Evolutionary conservation across 192 early-diverging fungal species (phyloP).

Genomic region (Coemansia asiatica): DNA sequence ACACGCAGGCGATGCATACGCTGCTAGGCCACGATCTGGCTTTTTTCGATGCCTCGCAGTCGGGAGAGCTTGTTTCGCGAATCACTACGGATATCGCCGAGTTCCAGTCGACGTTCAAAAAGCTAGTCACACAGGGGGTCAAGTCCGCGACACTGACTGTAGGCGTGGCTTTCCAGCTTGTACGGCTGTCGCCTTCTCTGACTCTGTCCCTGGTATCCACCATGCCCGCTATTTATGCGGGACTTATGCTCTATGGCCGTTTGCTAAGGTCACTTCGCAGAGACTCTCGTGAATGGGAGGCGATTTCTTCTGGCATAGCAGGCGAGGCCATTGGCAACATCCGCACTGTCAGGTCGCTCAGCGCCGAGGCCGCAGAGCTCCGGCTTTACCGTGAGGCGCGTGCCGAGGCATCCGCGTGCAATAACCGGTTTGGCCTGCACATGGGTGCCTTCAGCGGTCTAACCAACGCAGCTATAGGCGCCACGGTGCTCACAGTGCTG

Average conservation of each 20-base stretch:
- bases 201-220: slow-evolving; percentile 57
- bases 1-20: slow-evolving; percentile 50
- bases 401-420: slow-evolving; percentile 34
- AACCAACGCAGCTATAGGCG: slow-evolving; percentile 60
- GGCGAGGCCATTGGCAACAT: slow-evolving; percentile 61
- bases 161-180: slow-evolving; percentile 59
- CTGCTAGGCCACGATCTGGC: slow-evolving; percentile 63
- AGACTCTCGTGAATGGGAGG: slow-evolving; percentile 49
- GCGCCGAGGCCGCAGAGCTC: slow-evolving; percentile 59
- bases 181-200: slow-evolving; percentile 57
- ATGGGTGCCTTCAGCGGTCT: slow-evolving; percentile 66
- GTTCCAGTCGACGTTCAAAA: slow-evolving; percentile 64
- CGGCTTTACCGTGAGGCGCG: slow-evolving; percentile 52
- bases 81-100: slow-evolving; percentile 60
- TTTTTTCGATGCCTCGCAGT: slow-evolving; percentile 61
- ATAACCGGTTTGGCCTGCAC: slow-evolving; percentile 58
- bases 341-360: slow-evolving; percentile 63
- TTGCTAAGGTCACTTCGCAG: slow-evolving; percentile 57
- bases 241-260: slow-evolving; percentile 58
- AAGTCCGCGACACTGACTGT: slow-evolving; percentile 57
- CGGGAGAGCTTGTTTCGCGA: slow-evolving; percentile 58
- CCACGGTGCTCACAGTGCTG: slow-evolving; percentile 60
- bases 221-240: slow-evolving; percentile 56
- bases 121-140: slow-evolving; percentile 62
- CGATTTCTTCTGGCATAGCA: slow-evolving; percentile 56